Percentiles rank a stretch among this genome's conserved stretches.
Conservation (phyloP, 768 basidiomycete genomes). For the Leccinum barrowsii region DNA sequence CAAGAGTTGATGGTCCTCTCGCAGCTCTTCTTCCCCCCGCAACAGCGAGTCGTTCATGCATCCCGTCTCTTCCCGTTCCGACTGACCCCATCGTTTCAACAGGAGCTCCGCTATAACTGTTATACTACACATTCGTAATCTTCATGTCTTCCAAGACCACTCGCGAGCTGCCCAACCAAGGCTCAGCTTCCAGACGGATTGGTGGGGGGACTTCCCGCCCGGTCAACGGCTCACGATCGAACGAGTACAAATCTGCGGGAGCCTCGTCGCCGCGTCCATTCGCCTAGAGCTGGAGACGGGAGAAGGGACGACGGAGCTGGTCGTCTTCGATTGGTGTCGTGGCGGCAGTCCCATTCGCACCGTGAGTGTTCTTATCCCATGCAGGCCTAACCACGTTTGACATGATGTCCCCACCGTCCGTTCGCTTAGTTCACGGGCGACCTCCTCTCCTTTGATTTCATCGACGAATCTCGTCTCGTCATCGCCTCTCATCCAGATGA, state of each 20-base stretch:
- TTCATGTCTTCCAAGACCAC: conserved; percentile 56
- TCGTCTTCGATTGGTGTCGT: conserved; percentile 29
- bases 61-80: background rate
- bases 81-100: background rate
- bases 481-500: conserved; percentile 31
- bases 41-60: conserved; percentile 16
- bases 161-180: conserved; percentile 35
- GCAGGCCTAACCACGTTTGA: background rate
- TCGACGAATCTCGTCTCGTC: conserved; percentile 25
- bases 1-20: conserved; percentile 31
- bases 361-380: conserved; percentile 12
- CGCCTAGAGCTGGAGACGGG: conserved; percentile 32
- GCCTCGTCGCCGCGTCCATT: conserved; percentile 22
- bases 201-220: conserved; percentile 32
- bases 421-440: conserved; percentile 26
- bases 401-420: background rate
- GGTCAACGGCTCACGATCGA: conserved; percentile 32
- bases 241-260: conserved; percentile 28
- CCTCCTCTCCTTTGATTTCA: conserved; percentile 30
- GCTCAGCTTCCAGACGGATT: conserved; percentile 31
- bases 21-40: conserved; percentile 29
- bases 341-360: conserved; percentile 28
- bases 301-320: conserved; percentile 31
- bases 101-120: conserved; percentile 26
- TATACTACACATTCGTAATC: conserved; percentile 48